Evolutionary conservation across 768 basidiomycete genomes (phyloP), one percentile per base, ranked within the genome.

Genomic region (Royoungia palumana): DNA sequence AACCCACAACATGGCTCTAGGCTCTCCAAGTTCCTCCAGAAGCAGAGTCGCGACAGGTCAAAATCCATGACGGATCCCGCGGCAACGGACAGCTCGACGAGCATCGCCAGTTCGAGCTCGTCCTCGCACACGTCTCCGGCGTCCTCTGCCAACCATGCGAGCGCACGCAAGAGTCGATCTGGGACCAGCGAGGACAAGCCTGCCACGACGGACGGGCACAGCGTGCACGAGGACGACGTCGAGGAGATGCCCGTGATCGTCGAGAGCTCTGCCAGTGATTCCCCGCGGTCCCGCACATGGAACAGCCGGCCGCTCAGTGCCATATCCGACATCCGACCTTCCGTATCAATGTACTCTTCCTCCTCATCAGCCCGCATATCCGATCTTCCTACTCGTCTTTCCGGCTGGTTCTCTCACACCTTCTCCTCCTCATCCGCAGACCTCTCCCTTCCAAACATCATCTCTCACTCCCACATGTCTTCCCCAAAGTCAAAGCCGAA

Each of bases 351-450:
- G 50, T 77, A 77, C 41, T 69, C 75, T 25, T 57, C 72, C 47
- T 68, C 72, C n/a, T 75, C 78, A 34, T 68, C 70, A 38, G 63
- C 74, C 13, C 76, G 80, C 46, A 77, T 87, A 51, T 72, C 78
- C 53, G 86, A 89, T 70, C 75, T 90, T 25, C 83, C 88, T 2
- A 83, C 81, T 13, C 77, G 89, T 0, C 79, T 90, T 38, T 83
- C 87, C 0, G 87, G 88, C 57, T 88, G 89, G 88, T 78, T 90
- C 68, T 79, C 83, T 0, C 86, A 89, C 65, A 85, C 85, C 0
- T 87, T 91, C 69, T 79, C 76, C 62, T 66, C 81, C 2, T 89
- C 87, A 2, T 75, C 83, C 0, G 81, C 83, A 1, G 88, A 89
- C 70, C 77, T 90, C 16, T 78, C 82, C 2, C 76, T 89, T 0